Evolutionary conservation across 257 asterid species (phyloP).

Genomic region (Echites panduratus): DNA sequence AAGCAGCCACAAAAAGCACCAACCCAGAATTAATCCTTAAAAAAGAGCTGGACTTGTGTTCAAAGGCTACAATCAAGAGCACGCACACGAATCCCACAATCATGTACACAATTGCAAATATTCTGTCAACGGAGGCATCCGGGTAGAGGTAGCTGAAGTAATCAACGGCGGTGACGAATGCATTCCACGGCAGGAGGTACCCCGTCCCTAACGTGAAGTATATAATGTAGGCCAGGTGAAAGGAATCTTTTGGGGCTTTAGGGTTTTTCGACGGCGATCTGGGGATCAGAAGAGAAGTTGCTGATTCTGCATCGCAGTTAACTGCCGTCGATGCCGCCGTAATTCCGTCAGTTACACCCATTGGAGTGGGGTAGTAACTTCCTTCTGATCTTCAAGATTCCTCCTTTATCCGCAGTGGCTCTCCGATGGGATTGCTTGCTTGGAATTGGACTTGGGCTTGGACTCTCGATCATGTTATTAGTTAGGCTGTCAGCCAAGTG

Average conservation of each 20-base stretch:
- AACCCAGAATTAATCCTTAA: slow-evolving; percentile 67
- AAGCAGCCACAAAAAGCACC: slow-evolving; percentile 47
- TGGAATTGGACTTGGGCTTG: background rate
- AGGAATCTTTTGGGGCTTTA: slow-evolving; percentile 60
- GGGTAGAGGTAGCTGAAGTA: slow-evolving; percentile 88
- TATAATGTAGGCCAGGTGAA: slow-evolving; percentile 71
- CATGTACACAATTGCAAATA: slow-evolving; percentile 69
- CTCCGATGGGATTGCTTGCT: background rate
- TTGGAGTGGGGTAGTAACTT: background rate
- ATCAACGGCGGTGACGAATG: slow-evolving; percentile 97
- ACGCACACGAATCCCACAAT: slow-evolving; percentile 43
- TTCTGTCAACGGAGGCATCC: slow-evolving; percentile 66
- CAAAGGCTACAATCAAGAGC: slow-evolving; percentile 50
- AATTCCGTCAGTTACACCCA: slow-evolving; percentile 13
- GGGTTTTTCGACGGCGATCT: slow-evolving; percentile 13
- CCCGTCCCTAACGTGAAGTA: slow-evolving; percentile 83
- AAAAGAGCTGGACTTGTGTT: slow-evolving; percentile 45
- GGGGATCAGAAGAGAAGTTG: slow-evolving; percentile 32
- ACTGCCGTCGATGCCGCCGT: slow-evolving; percentile 9
- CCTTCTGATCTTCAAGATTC: background rate
- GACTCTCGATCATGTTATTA: too few species aligned
- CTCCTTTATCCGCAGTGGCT: background rate
- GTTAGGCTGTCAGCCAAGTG: too few species aligned
- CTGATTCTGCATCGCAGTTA: slow-evolving; percentile 31
- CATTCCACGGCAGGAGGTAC: slow-evolving; percentile 91